phyloP scores from a whole-genome alignment of 2,329 filamentous ascomycete species.

The Verticillium nubilum region DNA sequence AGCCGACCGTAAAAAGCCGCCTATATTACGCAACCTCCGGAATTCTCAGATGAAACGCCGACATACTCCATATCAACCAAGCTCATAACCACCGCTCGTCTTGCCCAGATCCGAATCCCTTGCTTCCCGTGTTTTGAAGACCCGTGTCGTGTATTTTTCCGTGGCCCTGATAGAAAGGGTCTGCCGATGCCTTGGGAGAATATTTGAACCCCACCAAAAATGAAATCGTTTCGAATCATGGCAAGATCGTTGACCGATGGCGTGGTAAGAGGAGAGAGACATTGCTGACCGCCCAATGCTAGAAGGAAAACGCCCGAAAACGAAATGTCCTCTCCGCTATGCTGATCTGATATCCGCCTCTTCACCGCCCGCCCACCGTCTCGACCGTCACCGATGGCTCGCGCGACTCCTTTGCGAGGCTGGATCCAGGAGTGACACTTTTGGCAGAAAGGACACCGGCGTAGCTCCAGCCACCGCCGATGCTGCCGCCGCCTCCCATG shows the following conservation, averaged over 20 bases:
- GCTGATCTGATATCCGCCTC: slow-evolving; percentile 3
- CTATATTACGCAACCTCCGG: background rate
- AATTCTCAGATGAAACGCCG: background rate
- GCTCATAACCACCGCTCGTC: background rate
- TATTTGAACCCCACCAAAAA: background rate
- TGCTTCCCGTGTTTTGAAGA: background rate
- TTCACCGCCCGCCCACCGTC: slow-evolving; percentile 12
- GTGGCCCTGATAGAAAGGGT: background rate
- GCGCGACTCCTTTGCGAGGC: slow-evolving; percentile 11
- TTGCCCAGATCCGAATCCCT: background rate
- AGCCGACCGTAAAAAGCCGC: background rate
- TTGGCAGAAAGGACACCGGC: slow-evolving; percentile 5
- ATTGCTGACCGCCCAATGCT: background rate
- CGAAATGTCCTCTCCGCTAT: slow-evolving; percentile 8
- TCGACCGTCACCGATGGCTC: slow-evolving; percentile 12
- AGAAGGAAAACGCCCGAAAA: slow-evolving; percentile 2
- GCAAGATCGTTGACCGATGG: slow-evolving; percentile 1
- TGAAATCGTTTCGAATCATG: background rate
- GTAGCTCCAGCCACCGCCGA: slow-evolving; percentile 25
- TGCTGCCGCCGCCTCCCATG: slow-evolving; percentile 21
- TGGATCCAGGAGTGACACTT: slow-evolving; percentile 3
- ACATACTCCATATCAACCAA: background rate
- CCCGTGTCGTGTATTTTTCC: slow-evolving; percentile 1
- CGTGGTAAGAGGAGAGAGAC: slow-evolving; percentile 5
- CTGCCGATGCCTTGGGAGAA: background rate